Base-by-base conservation (phyloP, 805 yeast species). In the Candida multigemmis region DNA sequence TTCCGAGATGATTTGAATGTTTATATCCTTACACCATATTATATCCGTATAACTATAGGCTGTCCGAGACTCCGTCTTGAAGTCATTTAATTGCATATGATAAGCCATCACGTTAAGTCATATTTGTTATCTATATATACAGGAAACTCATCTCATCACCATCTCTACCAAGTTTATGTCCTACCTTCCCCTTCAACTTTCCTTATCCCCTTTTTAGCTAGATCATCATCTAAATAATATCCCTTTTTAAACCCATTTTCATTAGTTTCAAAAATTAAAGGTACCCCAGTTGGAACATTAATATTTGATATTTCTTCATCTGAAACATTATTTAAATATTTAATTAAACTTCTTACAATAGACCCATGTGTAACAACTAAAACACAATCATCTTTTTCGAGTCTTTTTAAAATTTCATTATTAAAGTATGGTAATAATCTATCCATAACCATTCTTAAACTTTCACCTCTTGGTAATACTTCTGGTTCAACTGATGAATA, bases 261-360 rank as follows among this genome's bases (percentile, higher is more conserved):
- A 29, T 53, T 45, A 6, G 59, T 31, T 30, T 61, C 66, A 36
- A 61, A 60, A 14, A 59, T 57, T n/a, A 60, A 40, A 7, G 68
- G 68, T 4, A 61, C 51, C 2, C 67, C 68, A 1, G 66, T 61
- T 12, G 68, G 67, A 3, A 60, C 60, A 34, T 61, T 59, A 28
- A 61, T 56, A 23, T 51, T 47, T 22, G 55, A 48, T 17, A 61
- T 59, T 27, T 53, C 58, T 19, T 47, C 48, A 36, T 61, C 64
- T 27, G 53, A 47, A 15, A 60, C 53, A 17, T 45, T 41, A 24
- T 46, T 46, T 16, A 61, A 44, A 27, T 56, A 48, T 38, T 60
- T 60, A 18, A 60, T 60, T 16, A 61, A 37, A 25, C 62, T 53
- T 30, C 68, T 48, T 8, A 58, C 65, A 10, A 60, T 48, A 21